Conservation (phyloP, 768 basidiomycete genomes). For the Termitomyces sp. region DNA sequence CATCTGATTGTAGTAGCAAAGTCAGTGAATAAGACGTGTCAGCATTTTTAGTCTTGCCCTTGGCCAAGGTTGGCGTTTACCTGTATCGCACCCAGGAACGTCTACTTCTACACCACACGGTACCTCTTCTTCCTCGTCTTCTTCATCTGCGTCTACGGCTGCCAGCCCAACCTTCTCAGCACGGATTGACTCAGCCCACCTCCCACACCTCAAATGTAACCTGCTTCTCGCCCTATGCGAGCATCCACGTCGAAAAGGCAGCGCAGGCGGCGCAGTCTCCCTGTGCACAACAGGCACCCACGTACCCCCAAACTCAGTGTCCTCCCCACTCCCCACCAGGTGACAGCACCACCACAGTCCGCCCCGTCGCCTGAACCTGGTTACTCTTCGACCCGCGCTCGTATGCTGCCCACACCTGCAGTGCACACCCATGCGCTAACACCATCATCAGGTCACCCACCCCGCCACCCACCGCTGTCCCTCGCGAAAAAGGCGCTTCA, state of each 20-base stretch:
- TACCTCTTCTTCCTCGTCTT: conserved; percentile 54
- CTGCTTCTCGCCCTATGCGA: conserved; percentile 32
- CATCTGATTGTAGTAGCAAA: too few species aligned
- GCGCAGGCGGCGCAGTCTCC: conserved; percentile 68
- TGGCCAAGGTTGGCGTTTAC: too few species aligned
- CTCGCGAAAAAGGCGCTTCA: conserved; percentile 33
- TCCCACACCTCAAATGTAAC: conserved; percentile 78
- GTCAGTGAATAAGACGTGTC: too few species aligned
- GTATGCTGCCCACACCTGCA: conserved; percentile 50
- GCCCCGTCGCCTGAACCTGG: conserved; percentile 49
- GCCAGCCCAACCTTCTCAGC: conserved; percentile 53
- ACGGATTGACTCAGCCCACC: conserved; percentile 59
- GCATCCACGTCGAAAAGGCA: conserved; percentile 56
- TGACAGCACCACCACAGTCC: too few species aligned
- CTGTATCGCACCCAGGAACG: conserved; percentile 39
- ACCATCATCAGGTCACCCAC: too few species aligned
- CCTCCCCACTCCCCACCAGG: too few species aligned
- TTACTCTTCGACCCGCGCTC: conserved; percentile 26
- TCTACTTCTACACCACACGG: conserved; percentile 52
- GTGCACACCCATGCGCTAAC: too few species aligned
- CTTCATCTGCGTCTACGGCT: conserved; percentile 36
- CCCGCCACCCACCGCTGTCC: conserved; percentile 67
- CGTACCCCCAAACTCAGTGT: too few species aligned
- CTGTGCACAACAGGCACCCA: conserved; percentile 62
- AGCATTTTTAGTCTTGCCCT: too few species aligned